These are phyloP conservation scores for Jamesozyma rosinii DNA, from an alignment of 805 yeast genomes.

Conservation along the genomic window DNA sequence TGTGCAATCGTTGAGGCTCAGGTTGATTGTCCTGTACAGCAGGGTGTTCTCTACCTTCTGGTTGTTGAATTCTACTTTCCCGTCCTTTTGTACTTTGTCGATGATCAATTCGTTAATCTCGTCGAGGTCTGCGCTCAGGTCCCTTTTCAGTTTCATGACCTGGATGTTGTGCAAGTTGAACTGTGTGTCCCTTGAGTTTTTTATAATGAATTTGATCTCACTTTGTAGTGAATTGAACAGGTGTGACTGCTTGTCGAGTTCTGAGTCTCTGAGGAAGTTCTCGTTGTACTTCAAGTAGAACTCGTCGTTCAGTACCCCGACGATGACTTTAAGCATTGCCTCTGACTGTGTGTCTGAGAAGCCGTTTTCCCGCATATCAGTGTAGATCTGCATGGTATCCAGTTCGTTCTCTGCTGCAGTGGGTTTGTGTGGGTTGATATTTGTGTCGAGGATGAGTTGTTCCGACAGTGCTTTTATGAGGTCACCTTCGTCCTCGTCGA, in stretches of 20 bases:
- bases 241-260: constrained; percentile 79
- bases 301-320: constrained; percentile 28
- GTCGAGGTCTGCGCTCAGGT: constrained; percentile 63
- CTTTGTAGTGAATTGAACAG: constrained; percentile 87
- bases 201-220: constrained; percentile 72
- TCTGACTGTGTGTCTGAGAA: constrained; percentile 21
- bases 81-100: constrained; percentile 56
- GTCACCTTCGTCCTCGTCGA: constrained; percentile 5
- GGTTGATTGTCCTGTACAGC: constrained; percentile 55
- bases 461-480: constrained; percentile 25
- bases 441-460: constrained; percentile 23
- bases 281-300: constrained; percentile 37
- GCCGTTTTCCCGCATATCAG: constrained; percentile 7
- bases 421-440: constrained; percentile 14
- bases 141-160: constrained; percentile 61
- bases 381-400: constrained; percentile 19
- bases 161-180: constrained; percentile 57
- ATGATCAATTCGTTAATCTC: constrained; percentile 58
- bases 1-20: constrained; percentile 70
- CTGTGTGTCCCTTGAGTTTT: constrained; percentile 60
- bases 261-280: constrained; percentile 37
- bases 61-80: constrained; percentile 76
- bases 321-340: constrained; percentile 28
- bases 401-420: constrained; percentile 27
- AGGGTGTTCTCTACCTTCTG: constrained; percentile 78